Conservation (phyloP, 257 asterid genomes). For the Thymus mandschuricus region DNA sequence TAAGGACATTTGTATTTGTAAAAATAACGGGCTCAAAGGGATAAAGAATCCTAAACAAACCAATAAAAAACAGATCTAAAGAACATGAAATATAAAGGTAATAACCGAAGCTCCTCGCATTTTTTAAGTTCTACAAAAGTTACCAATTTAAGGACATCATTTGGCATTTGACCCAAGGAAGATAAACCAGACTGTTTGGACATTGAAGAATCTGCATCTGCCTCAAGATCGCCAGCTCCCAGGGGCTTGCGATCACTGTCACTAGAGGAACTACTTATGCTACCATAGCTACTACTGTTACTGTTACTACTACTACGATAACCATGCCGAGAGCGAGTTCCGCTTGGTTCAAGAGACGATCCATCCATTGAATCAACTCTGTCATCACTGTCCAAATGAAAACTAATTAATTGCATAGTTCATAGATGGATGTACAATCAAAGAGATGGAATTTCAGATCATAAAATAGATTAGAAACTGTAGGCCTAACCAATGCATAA, state of each 20-base stretch:
- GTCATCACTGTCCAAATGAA: conserved; percentile 61
- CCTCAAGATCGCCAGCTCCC: conserved; percentile 91
- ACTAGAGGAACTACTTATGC: conserved; percentile 86
- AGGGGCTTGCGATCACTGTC: conserved; percentile 76
- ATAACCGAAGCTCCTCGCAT: conserved; percentile 15
- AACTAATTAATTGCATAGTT: conserved; percentile 37
- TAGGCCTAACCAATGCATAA: conserved; percentile 77
- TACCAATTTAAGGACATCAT: conserved; percentile 70
- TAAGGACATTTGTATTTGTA: not conserved
- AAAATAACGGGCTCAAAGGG: not conserved
- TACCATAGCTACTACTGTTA: conserved; percentile 87
- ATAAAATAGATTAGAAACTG: conserved; percentile 16
- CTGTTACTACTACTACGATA: conserved; percentile 91
- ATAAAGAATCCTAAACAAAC: not conserved
- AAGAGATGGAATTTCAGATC: conserved; percentile 15
- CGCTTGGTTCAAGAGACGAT: conserved; percentile 68
- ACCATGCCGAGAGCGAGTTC: conserved; percentile 63
- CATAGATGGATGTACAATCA: conserved; percentile 27
- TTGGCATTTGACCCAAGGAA: conserved; percentile 66
- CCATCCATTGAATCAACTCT: conserved; percentile 64
- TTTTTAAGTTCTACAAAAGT: conserved; percentile 24
- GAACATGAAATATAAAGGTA: not conserved
- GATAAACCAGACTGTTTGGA: conserved; percentile 91
- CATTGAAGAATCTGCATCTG: conserved; percentile 94
- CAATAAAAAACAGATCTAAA: not conserved